phyloP scores from a whole-genome alignment of 202 grass and related monocot genomes.

The Brachypodium distachyon region DNA sequence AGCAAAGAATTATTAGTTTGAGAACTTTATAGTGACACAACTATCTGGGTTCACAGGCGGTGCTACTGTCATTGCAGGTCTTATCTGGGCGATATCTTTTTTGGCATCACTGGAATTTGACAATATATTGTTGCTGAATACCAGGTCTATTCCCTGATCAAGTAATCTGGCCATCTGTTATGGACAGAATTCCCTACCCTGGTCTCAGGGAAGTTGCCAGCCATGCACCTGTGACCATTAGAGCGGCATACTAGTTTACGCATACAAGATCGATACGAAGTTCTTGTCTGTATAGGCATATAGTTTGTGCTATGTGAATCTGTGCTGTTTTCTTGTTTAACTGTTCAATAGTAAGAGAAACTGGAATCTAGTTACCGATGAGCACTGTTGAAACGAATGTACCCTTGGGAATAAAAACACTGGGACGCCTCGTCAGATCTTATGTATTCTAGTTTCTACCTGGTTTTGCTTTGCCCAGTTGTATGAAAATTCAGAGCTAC shows the following conservation, averaged over 20 bases:
- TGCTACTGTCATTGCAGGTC: constrained; percentile 11
- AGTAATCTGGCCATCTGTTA: neutral
- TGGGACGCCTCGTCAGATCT: neutral
- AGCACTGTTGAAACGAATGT: neutral
- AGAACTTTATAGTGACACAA: neutral
- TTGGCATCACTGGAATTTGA: neutral
- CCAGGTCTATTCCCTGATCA: neutral
- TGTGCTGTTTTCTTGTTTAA: neutral
- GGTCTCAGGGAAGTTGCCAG: constrained; percentile 17
- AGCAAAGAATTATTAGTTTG: neutral
- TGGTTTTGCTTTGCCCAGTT: neutral
- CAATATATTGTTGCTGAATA: neutral
- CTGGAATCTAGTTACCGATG: neutral
- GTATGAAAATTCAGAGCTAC: neutral
- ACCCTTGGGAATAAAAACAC: neutral
- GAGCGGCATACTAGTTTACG: neutral
- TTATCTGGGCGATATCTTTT: neutral
- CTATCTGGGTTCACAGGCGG: neutral
- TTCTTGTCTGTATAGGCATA: neutral
- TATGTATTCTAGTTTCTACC: neutral
- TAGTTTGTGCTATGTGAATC: constrained; percentile 3
- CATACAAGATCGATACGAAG: neutral
- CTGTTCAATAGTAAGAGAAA: neutral
- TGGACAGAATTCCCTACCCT: neutral
- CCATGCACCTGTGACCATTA: constrained; percentile 7